phyloP scores from a whole-genome alignment of 1,284 basidiomycete species.

The Ustilago vetiveriae region DNA sequence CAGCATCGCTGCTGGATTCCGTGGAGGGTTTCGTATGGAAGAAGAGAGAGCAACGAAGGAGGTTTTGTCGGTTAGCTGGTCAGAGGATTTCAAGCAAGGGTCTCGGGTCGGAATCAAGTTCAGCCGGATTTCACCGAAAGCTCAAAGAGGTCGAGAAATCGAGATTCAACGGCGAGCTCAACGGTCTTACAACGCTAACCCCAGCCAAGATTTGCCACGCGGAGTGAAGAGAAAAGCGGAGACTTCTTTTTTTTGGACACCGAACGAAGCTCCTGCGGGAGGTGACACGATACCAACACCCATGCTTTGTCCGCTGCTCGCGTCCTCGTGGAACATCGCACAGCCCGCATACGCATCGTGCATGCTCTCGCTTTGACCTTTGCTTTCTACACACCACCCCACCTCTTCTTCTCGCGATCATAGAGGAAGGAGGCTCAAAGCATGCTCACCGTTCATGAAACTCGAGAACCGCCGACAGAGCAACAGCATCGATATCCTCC shows the following conservation, averaged over 20 bases:
- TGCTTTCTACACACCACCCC: not conserved
- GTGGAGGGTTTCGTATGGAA: not conserved
- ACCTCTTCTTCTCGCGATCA: slow-evolving; percentile 6
- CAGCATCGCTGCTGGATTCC: slow-evolving; percentile 4
- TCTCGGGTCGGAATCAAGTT: not conserved
- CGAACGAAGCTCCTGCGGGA: not conserved
- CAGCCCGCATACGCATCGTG: slow-evolving; percentile 3
- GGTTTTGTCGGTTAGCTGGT: not conserved
- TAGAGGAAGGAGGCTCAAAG: not conserved
- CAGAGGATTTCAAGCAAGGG: not conserved
- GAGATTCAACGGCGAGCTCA: too few species aligned
- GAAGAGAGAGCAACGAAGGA: not conserved
- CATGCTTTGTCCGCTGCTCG: not conserved
- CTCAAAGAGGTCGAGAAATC: too few species aligned
- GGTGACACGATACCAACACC: slow-evolving; percentile 5
- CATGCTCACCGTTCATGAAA: not conserved
- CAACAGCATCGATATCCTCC: slow-evolving; percentile 13
- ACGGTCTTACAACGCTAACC: too few species aligned
- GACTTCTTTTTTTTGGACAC: slow-evolving; percentile 11
- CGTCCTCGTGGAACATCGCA: slow-evolving; percentile 3
- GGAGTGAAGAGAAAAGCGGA: not conserved
- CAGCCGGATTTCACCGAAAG: slow-evolving; percentile 6
- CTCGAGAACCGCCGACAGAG: not conserved
- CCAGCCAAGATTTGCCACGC: too few species aligned
- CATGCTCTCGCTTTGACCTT: too few species aligned